These are phyloP conservation scores for Lactarius hengduanensis DNA, from an alignment of 768 basidiomycete species.

Conservation along the genomic window DNA sequence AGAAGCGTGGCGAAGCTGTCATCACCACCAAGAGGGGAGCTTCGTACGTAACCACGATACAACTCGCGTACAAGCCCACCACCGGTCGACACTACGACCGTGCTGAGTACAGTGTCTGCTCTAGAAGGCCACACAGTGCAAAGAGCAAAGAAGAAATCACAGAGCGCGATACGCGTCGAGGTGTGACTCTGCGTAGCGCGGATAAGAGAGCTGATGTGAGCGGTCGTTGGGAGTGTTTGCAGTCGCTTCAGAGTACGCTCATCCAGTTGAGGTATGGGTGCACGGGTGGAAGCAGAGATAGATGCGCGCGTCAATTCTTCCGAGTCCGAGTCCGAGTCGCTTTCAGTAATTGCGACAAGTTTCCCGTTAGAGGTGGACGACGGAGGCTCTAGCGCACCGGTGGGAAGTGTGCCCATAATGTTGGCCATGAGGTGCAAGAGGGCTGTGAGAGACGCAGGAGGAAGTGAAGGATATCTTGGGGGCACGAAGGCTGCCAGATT, in stretches of 20 bases:
- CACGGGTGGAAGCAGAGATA: constrained; percentile 34
- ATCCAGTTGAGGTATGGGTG: constrained; percentile 48
- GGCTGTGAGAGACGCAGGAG: constrained; percentile 43
- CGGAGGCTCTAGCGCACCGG: constrained; percentile 50
- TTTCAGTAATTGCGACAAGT: constrained; percentile 19
- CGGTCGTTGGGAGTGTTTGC: constrained; percentile 48
- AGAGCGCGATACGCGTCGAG: constrained; percentile 46
- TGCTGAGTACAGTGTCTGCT: constrained; percentile 56
- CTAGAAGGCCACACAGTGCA: constrained; percentile 58
- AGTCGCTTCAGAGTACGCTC: constrained; percentile 62
- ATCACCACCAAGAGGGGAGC: constrained; percentile 60
- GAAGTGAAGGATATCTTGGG: constrained; percentile 56
- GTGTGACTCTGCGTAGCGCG: constrained; percentile 42
- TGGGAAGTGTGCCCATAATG: constrained; percentile 54
- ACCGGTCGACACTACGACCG: constrained; percentile 50
- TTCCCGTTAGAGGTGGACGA: constrained; percentile 18
- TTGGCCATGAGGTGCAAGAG: constrained; percentile 55
- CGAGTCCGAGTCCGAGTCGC: constrained; percentile 32
- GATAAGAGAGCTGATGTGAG: constrained; percentile 59
- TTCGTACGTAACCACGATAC: constrained; percentile 64
- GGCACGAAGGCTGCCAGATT: constrained; percentile 67
- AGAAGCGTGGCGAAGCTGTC: constrained; percentile 40
- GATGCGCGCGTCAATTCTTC: constrained; percentile 39
- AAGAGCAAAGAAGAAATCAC: constrained; percentile 58
- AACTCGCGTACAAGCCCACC: constrained; percentile 71